Percentiles rank a stretch among this genome's conserved stretches.
Conservation (phyloP, 2,329 filamentous ascomycete species). For the Curvularia spicifera region DNA sequence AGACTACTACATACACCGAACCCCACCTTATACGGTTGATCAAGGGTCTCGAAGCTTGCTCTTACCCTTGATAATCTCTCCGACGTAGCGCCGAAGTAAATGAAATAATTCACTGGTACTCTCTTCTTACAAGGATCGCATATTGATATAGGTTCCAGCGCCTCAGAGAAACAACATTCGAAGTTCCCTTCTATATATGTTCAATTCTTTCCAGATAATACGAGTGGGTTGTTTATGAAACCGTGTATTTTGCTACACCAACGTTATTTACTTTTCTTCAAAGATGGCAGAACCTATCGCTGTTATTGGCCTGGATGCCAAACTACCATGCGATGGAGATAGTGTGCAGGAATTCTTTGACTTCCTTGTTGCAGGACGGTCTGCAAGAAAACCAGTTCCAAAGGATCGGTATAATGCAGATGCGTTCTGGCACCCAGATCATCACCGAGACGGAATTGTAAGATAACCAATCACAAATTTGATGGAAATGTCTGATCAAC, state of each 20-base stretch:
- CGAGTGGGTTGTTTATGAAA: no score
- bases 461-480: background rate
- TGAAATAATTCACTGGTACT: no score
- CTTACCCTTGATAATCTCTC: no score
- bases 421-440: conserved; percentile 1
- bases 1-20: no score
- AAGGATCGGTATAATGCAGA: background rate
- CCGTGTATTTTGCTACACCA: background rate
- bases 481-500: background rate
- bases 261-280: background rate
- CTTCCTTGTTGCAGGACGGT: background rate
- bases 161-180: no score
- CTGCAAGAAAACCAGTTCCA: background rate
- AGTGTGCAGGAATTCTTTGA: background rate
- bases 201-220: no score
- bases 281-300: conserved; percentile 1
- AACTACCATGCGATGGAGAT: background rate
- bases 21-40: no score
- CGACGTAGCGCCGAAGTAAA: no score
- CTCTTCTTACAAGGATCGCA: no score
- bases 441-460: background rate
- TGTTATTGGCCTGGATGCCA: background rate
- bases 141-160: no score
- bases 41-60: no score
- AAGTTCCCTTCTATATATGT: no score